Base-by-base conservation (phyloP, 2,329 filamentous ascomycete genomes). In the Aspergillus latus region DNA sequence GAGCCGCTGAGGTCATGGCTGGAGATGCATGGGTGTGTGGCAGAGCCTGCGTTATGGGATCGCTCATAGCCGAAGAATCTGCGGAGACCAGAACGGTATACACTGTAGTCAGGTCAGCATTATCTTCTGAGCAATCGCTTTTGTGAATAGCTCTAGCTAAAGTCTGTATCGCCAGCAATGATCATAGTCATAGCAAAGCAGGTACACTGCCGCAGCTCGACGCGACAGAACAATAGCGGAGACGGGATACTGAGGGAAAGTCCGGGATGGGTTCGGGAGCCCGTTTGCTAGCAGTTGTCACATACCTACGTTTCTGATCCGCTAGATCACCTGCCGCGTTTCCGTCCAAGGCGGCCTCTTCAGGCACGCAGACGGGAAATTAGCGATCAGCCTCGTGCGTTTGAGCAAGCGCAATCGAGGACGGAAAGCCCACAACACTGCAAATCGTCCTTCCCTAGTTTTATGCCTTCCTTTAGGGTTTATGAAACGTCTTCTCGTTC, bases 201-300 rank as follows among this genome's bases (percentile, higher is more conserved):
- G 56, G 49, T 36, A 36, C 46, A 53, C 53, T 26, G 13, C 47
- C 28, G 51, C 44, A 52, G n/a, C 26, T 49, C 28, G 49, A 46
- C 15, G 39, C 10, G 32, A 36, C 13, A 51, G 15, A 15, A n/a
- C 6, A 46, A 21, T 21, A 30, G n/a, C 44, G 44, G 46, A 44
- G 78, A 63, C 80, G 79, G 68, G 64, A 72, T 75, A 52, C 78
- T 70, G 44, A 54, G 55, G 49, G 48, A 43, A 54, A 49, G 57
- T 61, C 77, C 75, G 60, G 77, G 74, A 63, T 77, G 74, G 69
- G 82, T 81, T 72, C 83, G 82, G 65, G 82, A 78, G 69, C 80
- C 75, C 62, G 82, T 76, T 74, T 88, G 85, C 70, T 76, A 66
- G 82, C 82, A 78, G 85, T 73, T 82, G 85, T 82, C 83, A 86